Conservation (phyloP, 495 filamentous ascomycete genomes). For the Neurospora africana region DNA sequence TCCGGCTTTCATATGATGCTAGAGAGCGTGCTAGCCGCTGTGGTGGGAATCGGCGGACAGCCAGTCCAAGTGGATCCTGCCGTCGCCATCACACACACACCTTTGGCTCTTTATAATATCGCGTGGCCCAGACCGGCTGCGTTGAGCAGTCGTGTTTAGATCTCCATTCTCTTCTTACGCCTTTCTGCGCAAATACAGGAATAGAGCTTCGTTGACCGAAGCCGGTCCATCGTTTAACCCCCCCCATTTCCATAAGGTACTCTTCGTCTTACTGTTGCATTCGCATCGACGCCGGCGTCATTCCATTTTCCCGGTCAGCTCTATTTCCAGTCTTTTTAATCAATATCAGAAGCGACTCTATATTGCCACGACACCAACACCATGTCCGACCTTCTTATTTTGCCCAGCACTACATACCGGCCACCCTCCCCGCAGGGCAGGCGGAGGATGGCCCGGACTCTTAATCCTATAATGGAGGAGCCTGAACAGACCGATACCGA, state of each 20-base stretch:
- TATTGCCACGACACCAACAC: slow-evolving; percentile 18
- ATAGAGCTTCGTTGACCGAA: slow-evolving; percentile 43
- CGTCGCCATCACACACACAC: neutral
- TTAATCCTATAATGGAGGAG: slow-evolving; percentile 88
- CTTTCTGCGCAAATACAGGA: slow-evolving; percentile 21
- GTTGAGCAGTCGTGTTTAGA: slow-evolving; percentile 8
- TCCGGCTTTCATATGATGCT: neutral
- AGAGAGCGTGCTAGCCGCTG: slow-evolving; percentile 17
- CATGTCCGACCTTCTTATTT: slow-evolving; percentile 50
- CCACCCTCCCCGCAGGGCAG: slow-evolving; percentile 60
- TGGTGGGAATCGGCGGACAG: slow-evolving; percentile 8
- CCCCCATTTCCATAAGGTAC: slow-evolving; percentile 7
- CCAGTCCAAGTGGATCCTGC: slow-evolving; percentile 2
- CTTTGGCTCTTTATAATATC: slow-evolving; percentile 23
- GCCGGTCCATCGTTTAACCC: slow-evolving; percentile 32
- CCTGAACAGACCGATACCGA: slow-evolving; percentile 23
- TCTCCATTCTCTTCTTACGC: slow-evolving; percentile 24
- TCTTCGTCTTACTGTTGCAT: slow-evolving; percentile 19
- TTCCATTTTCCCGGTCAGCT: slow-evolving; percentile 13
- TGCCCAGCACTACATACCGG: slow-evolving; percentile 49
- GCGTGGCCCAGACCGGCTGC: slow-evolving; percentile 14
- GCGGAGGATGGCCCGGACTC: slow-evolving; percentile 46
- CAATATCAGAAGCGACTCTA: neutral
- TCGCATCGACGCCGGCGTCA: slow-evolving; percentile 34
- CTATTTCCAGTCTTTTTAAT: slow-evolving; percentile 7